Base-by-base conservation (phyloP, 2,329 filamentous ascomycete species). In the Phaeophleospora eucalypticola region DNA sequence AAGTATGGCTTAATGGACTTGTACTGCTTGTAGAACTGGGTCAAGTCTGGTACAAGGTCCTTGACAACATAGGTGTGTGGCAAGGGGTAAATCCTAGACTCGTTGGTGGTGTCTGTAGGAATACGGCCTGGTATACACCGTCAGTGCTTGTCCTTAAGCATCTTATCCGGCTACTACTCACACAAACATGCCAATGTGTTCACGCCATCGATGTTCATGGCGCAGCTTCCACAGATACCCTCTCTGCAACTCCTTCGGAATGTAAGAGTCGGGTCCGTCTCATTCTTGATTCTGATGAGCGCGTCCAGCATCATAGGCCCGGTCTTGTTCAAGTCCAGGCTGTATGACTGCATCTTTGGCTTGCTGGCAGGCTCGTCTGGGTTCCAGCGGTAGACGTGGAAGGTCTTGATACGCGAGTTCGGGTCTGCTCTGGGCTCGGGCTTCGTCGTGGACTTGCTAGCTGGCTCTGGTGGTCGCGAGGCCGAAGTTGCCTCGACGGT, bases 1-100 rank as follows among this genome's bases (percentile, higher is more conserved):
- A 98, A 83, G 71, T 95, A 98, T 36, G 93, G 93, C 83, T 97
- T 95, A 75, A 98, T 96, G 14, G 90, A 96, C 76, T 96, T 95
- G 82, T 98, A 98, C 79, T 98, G 93, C 81, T 97, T 97, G 83
- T 98, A 98, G 77, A 98, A 97, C 66, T 93, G 87, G 54, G 93
- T 98, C 76, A 98, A 77, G 69, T 98, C 93, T 49, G 93, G 91
- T 27, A 98, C 93, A 54, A 98, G 83, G 70, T 98, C 93, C 82
- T 97, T 98, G 75, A 98, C 90, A 61, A 98, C 88, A 74, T 96
- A 98, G 71, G 90, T 96, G 76, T 98, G 93, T 63, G 93, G 93
- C 59, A 98, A 81, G 52, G 93, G 93, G 77, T 98, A 98, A 72
- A 98, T 90, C 77, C 95, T 91, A 65, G 87, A 82, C 63, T 96